A percentile compares a stretch with the other conserved stretches of the same genome.
Conservation (phyloP, 441 rosid genomes). For the Geranium incanum region DNA sequence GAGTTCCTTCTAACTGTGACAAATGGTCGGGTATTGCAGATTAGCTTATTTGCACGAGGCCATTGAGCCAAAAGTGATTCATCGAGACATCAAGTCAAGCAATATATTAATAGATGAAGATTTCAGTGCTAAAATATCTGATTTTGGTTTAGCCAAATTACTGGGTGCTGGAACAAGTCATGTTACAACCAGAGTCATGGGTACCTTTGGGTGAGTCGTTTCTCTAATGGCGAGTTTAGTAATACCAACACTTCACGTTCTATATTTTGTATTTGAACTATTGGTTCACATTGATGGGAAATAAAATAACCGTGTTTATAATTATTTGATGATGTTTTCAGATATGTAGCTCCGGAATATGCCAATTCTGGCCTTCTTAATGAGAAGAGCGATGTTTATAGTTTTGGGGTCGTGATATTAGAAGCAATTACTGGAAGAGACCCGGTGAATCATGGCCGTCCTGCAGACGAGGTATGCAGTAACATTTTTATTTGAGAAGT, state of each 20-base stretch:
- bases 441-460: slow-evolving; percentile 89
- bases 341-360: slow-evolving; percentile 55
- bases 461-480: slow-evolving; percentile 55
- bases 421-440: slow-evolving; percentile 91
- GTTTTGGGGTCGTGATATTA: slow-evolving; percentile 60
- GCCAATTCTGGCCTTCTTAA: slow-evolving; percentile 59
- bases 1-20: slow-evolving; percentile 17
- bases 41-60: slow-evolving; percentile 94
- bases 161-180: slow-evolving; percentile 93
- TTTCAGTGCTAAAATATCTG: slow-evolving; percentile 31
- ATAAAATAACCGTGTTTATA: no score
- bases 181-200: slow-evolving; percentile 48
- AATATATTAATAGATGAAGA: no score
- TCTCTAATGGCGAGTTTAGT: neutral
- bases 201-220: slow-evolving; percentile 41
- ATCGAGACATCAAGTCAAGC: no score
- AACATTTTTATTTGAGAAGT: neutral
- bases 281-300: no score
- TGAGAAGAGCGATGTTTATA: slow-evolving; percentile 41
- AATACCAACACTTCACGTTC: neutral
- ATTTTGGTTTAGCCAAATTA: slow-evolving; percentile 53
- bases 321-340: slow-evolving; percentile 12
- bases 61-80: slow-evolving; percentile 20
- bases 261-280: slow-evolving; percentile 2
- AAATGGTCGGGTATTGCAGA: slow-evolving; percentile 34